Conservation (phyloP, 2,329 filamentous ascomycete genomes). For the Venturia asperata region DNA sequence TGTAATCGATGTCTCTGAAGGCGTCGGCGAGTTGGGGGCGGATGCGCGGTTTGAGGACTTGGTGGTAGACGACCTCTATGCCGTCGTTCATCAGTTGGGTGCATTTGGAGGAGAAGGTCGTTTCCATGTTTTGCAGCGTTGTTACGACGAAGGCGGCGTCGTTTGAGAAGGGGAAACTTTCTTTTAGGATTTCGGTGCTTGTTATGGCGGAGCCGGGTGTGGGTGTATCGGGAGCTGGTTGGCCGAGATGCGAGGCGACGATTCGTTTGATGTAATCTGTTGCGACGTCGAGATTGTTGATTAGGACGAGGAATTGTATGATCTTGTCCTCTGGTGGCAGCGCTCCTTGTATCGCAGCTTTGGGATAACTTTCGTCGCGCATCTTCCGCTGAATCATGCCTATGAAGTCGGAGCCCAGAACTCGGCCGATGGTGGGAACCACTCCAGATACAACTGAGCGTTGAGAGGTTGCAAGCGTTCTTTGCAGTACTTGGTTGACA, state of each 20-base stretch:
- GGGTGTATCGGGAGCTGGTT: constrained; percentile 18
- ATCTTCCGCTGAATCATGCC: constrained; percentile 97
- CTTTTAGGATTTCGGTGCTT: constrained; percentile 29
- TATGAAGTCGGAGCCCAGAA: constrained; percentile 84
- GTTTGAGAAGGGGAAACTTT: constrained; percentile 72
- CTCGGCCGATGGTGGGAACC: constrained; percentile 67
- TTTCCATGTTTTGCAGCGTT: constrained; percentile 61
- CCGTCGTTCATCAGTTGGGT: constrained; percentile 77
- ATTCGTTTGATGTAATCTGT: constrained; percentile 89
- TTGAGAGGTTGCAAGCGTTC: constrained; percentile 80
- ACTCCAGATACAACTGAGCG: constrained; percentile 69
- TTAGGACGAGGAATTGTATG: constrained; percentile 80
- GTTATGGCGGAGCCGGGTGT: constrained; percentile 35
- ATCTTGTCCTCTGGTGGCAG: constrained; percentile 84
- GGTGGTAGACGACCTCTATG: constrained; percentile 70
- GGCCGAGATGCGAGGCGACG: constrained; percentile 58
- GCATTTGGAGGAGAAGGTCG: constrained; percentile 68
- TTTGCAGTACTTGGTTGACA: constrained; percentile 82
- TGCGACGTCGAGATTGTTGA: constrained; percentile 91
- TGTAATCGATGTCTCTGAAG: constrained; percentile 88
- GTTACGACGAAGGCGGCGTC: constrained; percentile 64
- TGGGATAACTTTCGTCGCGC: constrained; percentile 91
- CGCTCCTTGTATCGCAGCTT: constrained; percentile 66
- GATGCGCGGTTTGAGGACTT: constrained; percentile 77
- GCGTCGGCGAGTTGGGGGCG: constrained; percentile 79